Evolutionary conservation across 2,329 filamentous ascomycete species (phyloP).

Genomic region (Emergomyces pasteurianus): DNA sequence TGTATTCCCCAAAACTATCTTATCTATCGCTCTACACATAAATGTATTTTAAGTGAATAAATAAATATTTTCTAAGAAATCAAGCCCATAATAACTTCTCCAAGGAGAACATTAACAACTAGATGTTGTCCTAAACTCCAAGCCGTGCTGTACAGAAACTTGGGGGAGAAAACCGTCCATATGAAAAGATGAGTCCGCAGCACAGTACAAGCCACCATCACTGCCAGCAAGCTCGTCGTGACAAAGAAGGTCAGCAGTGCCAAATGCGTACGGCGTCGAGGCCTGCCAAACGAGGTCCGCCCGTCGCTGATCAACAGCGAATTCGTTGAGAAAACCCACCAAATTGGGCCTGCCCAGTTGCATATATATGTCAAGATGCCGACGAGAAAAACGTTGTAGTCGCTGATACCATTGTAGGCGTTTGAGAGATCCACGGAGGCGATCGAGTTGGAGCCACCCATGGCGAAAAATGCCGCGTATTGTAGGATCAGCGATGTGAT

Average conservation of each 20-base stretch:
- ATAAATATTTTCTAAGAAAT: conserved; percentile 2
- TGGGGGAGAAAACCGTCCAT: conserved; percentile 97
- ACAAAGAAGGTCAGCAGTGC: conserved; percentile 59
- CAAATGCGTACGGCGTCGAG: conserved; percentile 18
- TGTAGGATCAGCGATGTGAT: conserved; percentile 65
- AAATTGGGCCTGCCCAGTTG: conserved; percentile 87
- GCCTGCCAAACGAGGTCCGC: conserved; percentile 20
- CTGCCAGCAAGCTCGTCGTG: conserved; percentile 51
- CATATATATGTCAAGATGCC: conserved; percentile 72
- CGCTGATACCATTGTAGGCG: conserved; percentile 81
- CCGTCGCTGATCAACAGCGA: conserved; percentile 26
- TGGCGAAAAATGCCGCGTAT: conserved; percentile 75
- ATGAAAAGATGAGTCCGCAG: conserved; percentile 88
- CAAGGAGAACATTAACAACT: conserved; percentile 53
- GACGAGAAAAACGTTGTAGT: conserved; percentile 70
- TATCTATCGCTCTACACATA: neutral
- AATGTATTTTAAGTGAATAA: neutral
- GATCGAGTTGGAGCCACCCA: conserved; percentile 86
- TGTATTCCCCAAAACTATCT: neutral
- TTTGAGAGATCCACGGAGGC: conserved; percentile 90
- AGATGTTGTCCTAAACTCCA: conserved; percentile 81
- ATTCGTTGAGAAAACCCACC: conserved; percentile 60
- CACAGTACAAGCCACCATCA: conserved; percentile 80
- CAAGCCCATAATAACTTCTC: conserved; percentile 45
- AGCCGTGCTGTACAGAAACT: conserved; percentile 83